A percentile compares a stretch with the other conserved stretches of the same genome.
These are phyloP conservation scores for Phytopythium ostracodes DNA, from an alignment of 352 stramenopile genomes.

Conservation along the genomic window DNA sequence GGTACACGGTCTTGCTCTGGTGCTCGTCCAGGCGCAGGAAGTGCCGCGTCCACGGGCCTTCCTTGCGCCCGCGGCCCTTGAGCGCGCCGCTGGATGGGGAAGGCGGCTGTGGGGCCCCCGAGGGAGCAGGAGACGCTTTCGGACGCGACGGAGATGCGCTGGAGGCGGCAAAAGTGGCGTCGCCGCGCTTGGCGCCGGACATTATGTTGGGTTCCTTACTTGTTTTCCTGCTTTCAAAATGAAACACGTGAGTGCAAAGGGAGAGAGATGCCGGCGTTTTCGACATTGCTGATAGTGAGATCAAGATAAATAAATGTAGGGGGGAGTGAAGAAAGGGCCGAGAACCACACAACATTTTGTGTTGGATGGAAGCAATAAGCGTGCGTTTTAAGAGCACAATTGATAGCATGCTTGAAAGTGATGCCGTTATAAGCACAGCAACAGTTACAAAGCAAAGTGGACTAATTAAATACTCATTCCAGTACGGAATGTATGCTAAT, in stretches of 20 bases:
- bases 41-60: background rate
- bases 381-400: too few relatives aligned
- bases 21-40: constrained; percentile 3
- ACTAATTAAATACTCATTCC: too few relatives aligned
- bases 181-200: background rate
- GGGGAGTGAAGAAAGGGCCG: background rate
- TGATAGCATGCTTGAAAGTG: too few relatives aligned
- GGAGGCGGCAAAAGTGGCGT: background rate
- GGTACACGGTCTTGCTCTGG: constrained; percentile 5
- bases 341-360: background rate
- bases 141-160: background rate
- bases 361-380: background rate
- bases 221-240: background rate
- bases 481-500: too few relatives aligned
- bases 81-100: background rate
- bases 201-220: background rate
- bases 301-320: background rate
- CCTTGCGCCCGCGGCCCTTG: constrained; percentile 1
- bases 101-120: background rate
- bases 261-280: background rate
- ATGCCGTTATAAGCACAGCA: too few relatives aligned
- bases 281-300: background rate
- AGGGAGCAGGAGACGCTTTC: background rate
- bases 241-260: background rate
- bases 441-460: too few relatives aligned